Base-by-base conservation (phyloP, 2,329 filamentous ascomycete genomes). In the Fusarium subtropicale region DNA sequence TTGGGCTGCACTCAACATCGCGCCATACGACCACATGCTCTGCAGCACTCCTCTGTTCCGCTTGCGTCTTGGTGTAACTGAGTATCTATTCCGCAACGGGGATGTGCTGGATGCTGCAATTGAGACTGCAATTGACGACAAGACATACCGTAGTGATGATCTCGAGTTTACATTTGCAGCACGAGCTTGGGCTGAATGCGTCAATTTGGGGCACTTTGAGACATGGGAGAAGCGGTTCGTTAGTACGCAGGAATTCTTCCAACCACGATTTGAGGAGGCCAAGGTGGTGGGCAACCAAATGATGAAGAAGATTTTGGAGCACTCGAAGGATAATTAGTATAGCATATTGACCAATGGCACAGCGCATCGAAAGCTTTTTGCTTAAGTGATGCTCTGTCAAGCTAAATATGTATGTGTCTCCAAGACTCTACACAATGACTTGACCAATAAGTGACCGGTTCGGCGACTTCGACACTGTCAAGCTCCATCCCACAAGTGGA, bases 21-120 rank as follows among this genome's bases (percentile, higher is more conserved):
- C 97, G 48, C 96, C 96, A 1, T 99, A 99, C 79, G 95, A 99
- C 80, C 97, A 99, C 83, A 99, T 99, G 94, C 97, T 99, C 72
- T 99, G 96, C 83, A 97, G 94, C 56, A 99, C 96, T 39, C 96
- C 96, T 82, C 88, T 98, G 47, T 99, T 99, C 84, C 92, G 96
- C 52, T 88, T 99, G 69, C 97, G 96, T 89, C 87, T 99, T 34
- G 96, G 96, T 59, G 97, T 97, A n/a, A 95, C 94, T 1, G 96
- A 99, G 81, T 95, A 97, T 78, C 85, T 99, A 38, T 99, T 97
- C 84, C 91, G 94, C 69, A 94, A 94, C 75, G 86, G 88, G 20
- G 88, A 87, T 4, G 84, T 97, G 54, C 88, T 99, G 16, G 91
- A 97, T 52, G 93, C 96, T 77, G 91, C 92, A 26, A 88, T 99